Evolutionary conservation across 1,284 basidiomycete genomes (phyloP).

Genomic region (Sporisorium exsertum): DNA sequence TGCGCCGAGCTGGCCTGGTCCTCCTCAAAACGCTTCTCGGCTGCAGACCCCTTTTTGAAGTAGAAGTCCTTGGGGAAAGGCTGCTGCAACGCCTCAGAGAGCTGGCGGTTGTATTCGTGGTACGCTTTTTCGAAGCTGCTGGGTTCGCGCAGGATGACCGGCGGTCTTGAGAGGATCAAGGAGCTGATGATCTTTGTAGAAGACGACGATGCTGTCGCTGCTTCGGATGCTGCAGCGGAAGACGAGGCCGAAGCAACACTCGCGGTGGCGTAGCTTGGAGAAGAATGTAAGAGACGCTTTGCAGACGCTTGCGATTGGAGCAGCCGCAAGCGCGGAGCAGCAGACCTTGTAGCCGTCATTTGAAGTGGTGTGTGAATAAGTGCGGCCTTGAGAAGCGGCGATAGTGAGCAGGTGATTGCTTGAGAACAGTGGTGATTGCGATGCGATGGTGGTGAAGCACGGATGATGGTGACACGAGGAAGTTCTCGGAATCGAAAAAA

Average conservation of each 20-base stretch:
- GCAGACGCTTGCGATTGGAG: conserved; percentile 18
- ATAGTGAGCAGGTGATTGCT: not conserved
- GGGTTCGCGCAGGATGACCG: conserved; percentile 82
- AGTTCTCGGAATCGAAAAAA: conserved; percentile 10
- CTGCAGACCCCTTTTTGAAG: conserved; percentile 90
- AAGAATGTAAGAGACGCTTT: conserved; percentile 33
- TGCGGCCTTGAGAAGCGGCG: not conserved
- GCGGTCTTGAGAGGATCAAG: conserved; percentile 84
- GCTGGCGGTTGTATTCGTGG: conserved; percentile 84
- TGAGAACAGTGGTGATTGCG: not conserved
- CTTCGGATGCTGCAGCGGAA: conserved; percentile 9
- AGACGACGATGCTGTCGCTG: conserved; percentile 20
- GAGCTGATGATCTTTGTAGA: conserved; percentile 68
- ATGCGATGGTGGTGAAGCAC: not conserved
- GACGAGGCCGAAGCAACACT: conserved; percentile 20
- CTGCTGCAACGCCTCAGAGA: conserved; percentile 86
- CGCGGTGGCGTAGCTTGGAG: conserved; percentile 15
- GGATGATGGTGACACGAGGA: conserved; percentile 3
- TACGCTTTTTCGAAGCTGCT: conserved; percentile 85
- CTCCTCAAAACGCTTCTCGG: conserved; percentile 82
- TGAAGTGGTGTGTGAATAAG: not conserved
- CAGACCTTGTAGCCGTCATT: conserved; percentile 40
- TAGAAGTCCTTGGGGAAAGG: conserved; percentile 91
- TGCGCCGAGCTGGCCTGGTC: conserved; percentile 50
- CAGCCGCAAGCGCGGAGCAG: conserved; percentile 30